Conservation (phyloP, 179 eudicot genomes). For the Corrigiola litoralis region DNA sequence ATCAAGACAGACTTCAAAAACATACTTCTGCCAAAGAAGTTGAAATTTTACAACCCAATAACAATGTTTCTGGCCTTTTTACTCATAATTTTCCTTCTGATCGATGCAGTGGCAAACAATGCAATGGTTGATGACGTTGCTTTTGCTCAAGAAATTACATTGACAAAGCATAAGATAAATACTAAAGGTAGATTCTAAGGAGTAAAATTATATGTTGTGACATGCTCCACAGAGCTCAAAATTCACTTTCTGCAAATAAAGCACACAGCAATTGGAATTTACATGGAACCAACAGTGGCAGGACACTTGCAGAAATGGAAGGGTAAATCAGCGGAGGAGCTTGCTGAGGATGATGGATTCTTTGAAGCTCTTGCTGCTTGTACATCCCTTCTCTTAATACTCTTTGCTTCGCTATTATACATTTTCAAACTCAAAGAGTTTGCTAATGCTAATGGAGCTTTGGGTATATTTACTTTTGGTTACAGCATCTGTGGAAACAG, state of each 20-base stretch:
- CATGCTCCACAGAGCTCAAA: constrained; percentile 70
- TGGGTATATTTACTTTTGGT: neutral
- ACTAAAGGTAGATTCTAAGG: neutral
- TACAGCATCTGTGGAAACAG: constrained; percentile 71
- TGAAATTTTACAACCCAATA: too few relatives aligned
- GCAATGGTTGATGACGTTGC: constrained; percentile 86
- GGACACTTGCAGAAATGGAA: constrained; percentile 80
- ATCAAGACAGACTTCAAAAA: too few relatives aligned
- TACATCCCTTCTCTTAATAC: too few relatives aligned
- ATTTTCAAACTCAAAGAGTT: neutral
- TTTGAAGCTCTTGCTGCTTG: constrained; percentile 73
- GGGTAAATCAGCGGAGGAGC: constrained; percentile 80
- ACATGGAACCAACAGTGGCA: constrained; percentile 58
- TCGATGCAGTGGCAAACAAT: constrained; percentile 67
- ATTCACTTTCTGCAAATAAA: constrained; percentile 90
- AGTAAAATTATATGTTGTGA: neutral
- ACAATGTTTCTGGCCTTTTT: too few relatives aligned
- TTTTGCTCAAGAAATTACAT: constrained; percentile 49
- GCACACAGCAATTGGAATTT: constrained; percentile 87
- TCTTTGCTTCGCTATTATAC: too few relatives aligned
- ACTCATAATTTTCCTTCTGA: neutral
- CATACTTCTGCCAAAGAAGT: too few relatives aligned
- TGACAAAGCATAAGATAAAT: too few relatives aligned
- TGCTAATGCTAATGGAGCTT: too few relatives aligned
- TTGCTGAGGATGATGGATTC: constrained; percentile 72